These are phyloP conservation scores for Pilasporangium apinafurcum DNA, from an alignment of 352 stramenopile genomes.

Conservation along the genomic window DNA sequence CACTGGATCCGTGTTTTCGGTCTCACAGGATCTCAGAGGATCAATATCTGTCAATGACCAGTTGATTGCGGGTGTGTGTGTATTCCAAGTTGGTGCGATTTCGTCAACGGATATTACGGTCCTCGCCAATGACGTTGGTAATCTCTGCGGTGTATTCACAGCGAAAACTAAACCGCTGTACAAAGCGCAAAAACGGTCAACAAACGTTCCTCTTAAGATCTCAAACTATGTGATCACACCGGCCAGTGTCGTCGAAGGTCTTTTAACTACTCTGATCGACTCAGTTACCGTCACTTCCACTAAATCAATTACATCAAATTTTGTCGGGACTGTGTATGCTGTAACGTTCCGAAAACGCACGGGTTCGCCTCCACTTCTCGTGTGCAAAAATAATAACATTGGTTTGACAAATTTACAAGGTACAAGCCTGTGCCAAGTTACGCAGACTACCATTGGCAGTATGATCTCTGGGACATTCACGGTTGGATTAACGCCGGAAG, in stretches of 20 bases:
- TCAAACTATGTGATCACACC: constrained; percentile 21
- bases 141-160: constrained; percentile 44
- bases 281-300: constrained; percentile 36
- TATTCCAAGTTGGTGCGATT: constrained; percentile 34
- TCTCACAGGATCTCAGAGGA: constrained; percentile 11
- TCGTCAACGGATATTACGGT: constrained; percentile 30
- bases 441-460: constrained; percentile 37
- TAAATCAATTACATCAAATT: constrained; percentile 24
- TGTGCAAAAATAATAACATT: constrained; percentile 28
- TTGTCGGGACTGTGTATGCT: constrained; percentile 56
- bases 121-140: constrained; percentile 30
- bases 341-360: constrained; percentile 60
- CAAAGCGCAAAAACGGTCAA: constrained; percentile 35
- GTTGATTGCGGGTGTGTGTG: constrained; percentile 48
- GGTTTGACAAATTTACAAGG: constrained; percentile 16
- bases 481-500: constrained; percentile 39
- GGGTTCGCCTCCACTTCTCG: constrained; percentile 46
- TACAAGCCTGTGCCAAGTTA: constrained; percentile 21
- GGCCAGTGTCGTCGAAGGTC: constrained; percentile 26
- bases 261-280: constrained; percentile 46
- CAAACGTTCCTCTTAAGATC: constrained; percentile 37
- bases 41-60: constrained; percentile 13
- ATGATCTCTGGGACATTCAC: constrained; percentile 67
- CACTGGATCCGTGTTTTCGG: constrained; percentile 42
- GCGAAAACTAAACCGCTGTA: constrained; percentile 36